Conservation (phyloP, 352 stramenopile species). For the Blastocystis sp. region DNA sequence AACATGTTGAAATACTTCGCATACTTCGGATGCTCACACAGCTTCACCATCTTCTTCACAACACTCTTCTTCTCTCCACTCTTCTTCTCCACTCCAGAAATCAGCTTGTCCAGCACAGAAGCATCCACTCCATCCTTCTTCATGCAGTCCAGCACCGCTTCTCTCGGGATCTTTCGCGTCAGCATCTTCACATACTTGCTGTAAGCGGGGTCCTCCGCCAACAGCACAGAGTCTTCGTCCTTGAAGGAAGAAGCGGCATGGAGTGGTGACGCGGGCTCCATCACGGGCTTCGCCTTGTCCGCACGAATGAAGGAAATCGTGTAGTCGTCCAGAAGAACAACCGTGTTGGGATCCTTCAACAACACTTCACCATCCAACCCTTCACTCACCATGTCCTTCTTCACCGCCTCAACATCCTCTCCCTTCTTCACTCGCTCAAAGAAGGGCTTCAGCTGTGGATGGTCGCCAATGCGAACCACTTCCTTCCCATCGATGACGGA, state of each 20-base stretch:
- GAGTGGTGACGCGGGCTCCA: neutral
- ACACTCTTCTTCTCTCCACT: neutral
- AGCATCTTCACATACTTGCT: conserved; percentile 66
- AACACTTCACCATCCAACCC: conserved; percentile 22
- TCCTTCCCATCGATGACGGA: conserved; percentile 51
- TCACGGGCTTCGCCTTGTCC: neutral
- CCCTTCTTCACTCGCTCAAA: conserved; percentile 51
- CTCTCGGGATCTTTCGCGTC: conserved; percentile 31
- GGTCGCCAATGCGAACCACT: conserved; percentile 48
- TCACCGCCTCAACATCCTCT: conserved; percentile 27
- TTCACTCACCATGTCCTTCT: conserved; percentile 25
- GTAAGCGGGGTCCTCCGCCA: neutral
- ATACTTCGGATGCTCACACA: conserved; percentile 34
- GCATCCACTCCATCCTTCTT: conserved; percentile 41
- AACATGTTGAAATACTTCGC: conserved; percentile 63
- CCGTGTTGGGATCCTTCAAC: conserved; percentile 44
- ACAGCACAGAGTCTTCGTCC: neutral
- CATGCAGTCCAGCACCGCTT: conserved; percentile 15
- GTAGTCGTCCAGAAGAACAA: conserved; percentile 53
- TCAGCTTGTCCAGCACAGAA: conserved; percentile 6
- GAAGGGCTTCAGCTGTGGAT: conserved; percentile 48
- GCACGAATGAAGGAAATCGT: conserved; percentile 16
- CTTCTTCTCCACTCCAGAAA: neutral
- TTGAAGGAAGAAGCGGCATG: neutral
- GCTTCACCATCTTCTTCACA: conserved; percentile 30